Conservation (phyloP, 1,284 basidiomycete genomes). For the Ceratobasidium sp. region DNA sequence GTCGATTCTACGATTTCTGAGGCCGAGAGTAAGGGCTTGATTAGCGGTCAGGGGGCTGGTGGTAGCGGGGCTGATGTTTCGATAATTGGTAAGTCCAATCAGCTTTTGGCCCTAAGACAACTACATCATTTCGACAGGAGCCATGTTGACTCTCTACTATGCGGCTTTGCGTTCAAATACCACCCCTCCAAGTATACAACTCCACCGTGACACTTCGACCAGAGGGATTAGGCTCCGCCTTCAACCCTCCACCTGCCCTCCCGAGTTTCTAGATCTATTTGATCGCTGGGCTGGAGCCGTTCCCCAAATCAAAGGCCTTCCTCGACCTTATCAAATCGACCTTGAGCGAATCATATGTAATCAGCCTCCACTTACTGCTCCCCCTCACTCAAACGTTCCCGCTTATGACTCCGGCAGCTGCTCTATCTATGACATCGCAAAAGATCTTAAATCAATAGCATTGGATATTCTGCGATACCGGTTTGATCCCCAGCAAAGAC, state of each 20-base stretch:
- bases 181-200: background rate
- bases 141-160: background rate
- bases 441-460: no score
- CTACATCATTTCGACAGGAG: no score
- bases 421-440: no score
- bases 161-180: background rate
- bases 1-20: background rate
- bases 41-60: background rate
- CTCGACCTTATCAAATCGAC: background rate
- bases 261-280: background rate
- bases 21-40: background rate
- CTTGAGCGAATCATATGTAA: background rate
- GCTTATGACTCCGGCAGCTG: no score
- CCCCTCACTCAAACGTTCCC: no score
- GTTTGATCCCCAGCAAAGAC: no score
- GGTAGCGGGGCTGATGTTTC: no score
- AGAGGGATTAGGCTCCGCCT: background rate
- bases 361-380: background rate
- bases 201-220: background rate
- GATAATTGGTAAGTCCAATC: no score
- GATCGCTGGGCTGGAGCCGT: background rate
- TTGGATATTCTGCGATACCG: no score
- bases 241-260: background rate
- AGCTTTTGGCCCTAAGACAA: no score
- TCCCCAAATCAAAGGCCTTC: background rate